phyloP scores from a whole-genome alignment of 2,329 filamentous ascomycete species.

The Fragosphaeria purpurea region DNA sequence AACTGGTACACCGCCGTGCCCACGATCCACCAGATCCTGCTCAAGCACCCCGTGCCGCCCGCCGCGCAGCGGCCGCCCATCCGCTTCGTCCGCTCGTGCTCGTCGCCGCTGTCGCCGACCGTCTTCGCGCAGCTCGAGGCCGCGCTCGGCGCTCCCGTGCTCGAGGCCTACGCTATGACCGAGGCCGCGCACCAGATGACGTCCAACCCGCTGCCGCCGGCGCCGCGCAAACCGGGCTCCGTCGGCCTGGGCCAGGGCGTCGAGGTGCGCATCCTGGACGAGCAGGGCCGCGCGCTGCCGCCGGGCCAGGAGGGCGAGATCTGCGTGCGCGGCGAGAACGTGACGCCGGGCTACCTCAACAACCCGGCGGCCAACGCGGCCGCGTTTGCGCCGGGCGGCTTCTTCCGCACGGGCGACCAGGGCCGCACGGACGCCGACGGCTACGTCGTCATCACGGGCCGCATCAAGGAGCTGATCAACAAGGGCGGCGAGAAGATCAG shows the following conservation, averaged over 20 bases:
- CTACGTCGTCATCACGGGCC: conserved; percentile 78
- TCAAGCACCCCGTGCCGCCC: conserved; percentile 57
- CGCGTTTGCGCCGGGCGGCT: conserved; percentile 64
- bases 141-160: conserved; percentile 65
- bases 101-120: conserved; percentile 71
- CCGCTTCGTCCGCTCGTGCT: conserved; percentile 81
- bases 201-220: conserved; percentile 60
- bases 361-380: conserved; percentile 66
- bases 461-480: conserved; percentile 89
- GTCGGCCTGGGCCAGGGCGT: conserved; percentile 79
- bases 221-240: conserved; percentile 67
- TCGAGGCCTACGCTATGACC: conserved; percentile 90
- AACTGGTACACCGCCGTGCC: conserved; percentile 95
- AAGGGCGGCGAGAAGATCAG: conserved; percentile 86
- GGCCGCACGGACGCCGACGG: conserved; percentile 68
- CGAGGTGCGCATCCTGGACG: conserved; percentile 67
- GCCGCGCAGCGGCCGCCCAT: conserved; percentile 55
- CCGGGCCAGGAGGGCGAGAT: conserved; percentile 70
- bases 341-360: conserved; percentile 78
- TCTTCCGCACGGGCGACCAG: conserved; percentile 83
- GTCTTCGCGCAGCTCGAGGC: conserved; percentile 71
- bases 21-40: conserved; percentile 81
- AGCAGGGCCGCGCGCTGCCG: conserved; percentile 55
- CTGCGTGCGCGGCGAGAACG: conserved; percentile 71
- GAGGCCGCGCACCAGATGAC: conserved; percentile 83